phyloP scores from a whole-genome alignment of 163 green algal species.

The Volvox carteri region DNA sequence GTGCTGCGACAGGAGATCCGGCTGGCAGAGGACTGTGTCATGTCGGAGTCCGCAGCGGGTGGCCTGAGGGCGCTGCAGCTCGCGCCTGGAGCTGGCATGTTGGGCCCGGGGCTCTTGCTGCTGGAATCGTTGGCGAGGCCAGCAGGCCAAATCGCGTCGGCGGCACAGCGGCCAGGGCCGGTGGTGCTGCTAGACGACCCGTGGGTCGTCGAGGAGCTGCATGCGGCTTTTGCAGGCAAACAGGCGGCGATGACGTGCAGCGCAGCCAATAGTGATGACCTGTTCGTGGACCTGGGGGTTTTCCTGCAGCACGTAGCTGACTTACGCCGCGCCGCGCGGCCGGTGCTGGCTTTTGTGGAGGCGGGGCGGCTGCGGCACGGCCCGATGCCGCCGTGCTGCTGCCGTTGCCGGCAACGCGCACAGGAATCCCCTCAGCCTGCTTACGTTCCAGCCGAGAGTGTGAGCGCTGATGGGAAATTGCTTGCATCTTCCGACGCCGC shows the following conservation, averaged over 20 bases:
- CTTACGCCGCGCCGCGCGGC: not conserved
- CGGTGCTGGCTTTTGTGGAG: not conserved
- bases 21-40: not conserved
- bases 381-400: not conserved
- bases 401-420: not conserved
- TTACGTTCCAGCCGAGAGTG: no score
- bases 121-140: not conserved
- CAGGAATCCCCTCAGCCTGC: no score
- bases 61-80: not conserved
- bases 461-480: no score
- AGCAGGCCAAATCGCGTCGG: no score
- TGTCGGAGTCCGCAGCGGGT: not conserved
- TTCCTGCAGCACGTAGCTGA: not conserved
- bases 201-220: constrained; percentile 7
- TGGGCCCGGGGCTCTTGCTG: not conserved
- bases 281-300: not conserved
- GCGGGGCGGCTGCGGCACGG: not conserved
- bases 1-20: not conserved
- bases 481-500: no score
- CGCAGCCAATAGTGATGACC: constrained; percentile 1
- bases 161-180: not conserved
- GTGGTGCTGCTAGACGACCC: constrained; percentile 22
- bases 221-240: not conserved
- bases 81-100: not conserved
- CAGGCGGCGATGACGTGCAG: not conserved